phyloP scores from a whole-genome alignment of 1,139 yeast genomes.

The Ogataea hybrid region DNA sequence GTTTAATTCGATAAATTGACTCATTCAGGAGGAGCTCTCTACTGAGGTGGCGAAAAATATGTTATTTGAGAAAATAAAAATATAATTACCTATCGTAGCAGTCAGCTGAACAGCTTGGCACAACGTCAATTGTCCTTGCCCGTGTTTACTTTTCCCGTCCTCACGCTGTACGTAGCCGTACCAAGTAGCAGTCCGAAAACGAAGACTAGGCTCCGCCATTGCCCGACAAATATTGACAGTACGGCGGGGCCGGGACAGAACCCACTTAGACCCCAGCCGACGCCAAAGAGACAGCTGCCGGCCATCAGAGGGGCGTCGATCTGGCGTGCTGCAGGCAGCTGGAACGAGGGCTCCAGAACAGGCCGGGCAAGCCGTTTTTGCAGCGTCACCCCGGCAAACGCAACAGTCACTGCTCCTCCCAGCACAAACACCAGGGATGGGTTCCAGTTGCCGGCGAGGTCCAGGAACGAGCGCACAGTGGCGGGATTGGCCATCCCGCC shows the following conservation, averaged over 20 bases:
- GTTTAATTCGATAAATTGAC: constrained; percentile 42
- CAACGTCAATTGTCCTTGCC: no score
- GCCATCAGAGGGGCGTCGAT: background rate
- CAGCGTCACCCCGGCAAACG: background rate
- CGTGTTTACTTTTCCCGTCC: no score
- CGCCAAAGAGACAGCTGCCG: background rate
- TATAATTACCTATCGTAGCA: no score
- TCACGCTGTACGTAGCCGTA: background rate
- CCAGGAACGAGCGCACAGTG: background rate
- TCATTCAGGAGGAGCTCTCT: constrained; percentile 30
- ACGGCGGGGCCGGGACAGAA: background rate
- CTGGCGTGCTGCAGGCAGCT: background rate
- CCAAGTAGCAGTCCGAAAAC: background rate
- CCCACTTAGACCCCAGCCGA: background rate
- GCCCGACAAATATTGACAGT: background rate
- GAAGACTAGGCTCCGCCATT: background rate
- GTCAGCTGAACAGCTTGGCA: no score
- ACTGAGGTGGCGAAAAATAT: constrained; percentile 20
- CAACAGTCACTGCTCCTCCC: background rate
- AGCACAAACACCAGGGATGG: background rate
- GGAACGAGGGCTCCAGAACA: background rate
- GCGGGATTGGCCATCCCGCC: background rate
- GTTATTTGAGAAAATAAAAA: no score
- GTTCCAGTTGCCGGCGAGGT: background rate
- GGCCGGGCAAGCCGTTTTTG: background rate